Evolutionary conservation across 495 filamentous ascomycete species (phyloP).

Genomic region (Xylaria longipes): DNA sequence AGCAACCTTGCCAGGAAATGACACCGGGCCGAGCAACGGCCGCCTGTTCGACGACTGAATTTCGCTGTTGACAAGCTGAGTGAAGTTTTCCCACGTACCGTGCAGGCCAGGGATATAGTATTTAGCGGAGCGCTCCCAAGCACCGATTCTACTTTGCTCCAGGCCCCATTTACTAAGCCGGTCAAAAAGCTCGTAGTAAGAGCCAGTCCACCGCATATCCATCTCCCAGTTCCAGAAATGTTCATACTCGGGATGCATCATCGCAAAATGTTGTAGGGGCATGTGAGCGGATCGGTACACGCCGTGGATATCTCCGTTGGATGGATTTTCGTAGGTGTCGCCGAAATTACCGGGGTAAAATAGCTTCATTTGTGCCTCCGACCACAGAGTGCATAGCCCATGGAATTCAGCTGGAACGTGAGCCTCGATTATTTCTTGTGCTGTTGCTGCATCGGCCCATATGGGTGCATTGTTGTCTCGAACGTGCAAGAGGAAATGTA

Average conservation of each 20-base stretch:
- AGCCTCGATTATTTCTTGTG: conserved; percentile 65
- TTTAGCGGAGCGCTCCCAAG: conserved; percentile 89
- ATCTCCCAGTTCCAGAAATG: conserved; percentile 99
- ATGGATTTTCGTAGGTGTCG: conserved; percentile 64
- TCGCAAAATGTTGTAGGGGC: conserved; percentile 91
- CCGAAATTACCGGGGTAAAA: conserved; percentile 81
- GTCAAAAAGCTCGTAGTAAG: conserved; percentile 92
- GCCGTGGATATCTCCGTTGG: conserved; percentile 74
- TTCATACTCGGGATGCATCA: conserved; percentile 87
- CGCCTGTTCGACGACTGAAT: conserved; percentile 63
- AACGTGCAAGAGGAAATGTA: conserved; percentile 82
- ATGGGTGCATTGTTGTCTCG: conserved; percentile 70
- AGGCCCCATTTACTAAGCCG: conserved; percentile 75
- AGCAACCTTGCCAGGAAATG: conserved; percentile 61
- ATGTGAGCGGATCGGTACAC: conserved; percentile 90
- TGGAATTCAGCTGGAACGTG: conserved; percentile 88
- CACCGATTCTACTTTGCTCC: conserved; percentile 77
- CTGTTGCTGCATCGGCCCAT: conserved; percentile 63
- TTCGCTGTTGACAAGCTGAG: conserved; percentile 51
- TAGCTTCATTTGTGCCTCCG: conserved; percentile 87
- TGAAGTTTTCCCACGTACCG: conserved; percentile 89
- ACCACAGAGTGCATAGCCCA: conserved; percentile 87
- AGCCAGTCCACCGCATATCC: conserved; percentile 90
- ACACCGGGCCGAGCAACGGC: conserved; percentile 79
- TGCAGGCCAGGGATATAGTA: conserved; percentile 92